phyloP scores from a whole-genome alignment of 2,329 filamentous ascomycete genomes.

The Lasiodiplodia sp. region DNA sequence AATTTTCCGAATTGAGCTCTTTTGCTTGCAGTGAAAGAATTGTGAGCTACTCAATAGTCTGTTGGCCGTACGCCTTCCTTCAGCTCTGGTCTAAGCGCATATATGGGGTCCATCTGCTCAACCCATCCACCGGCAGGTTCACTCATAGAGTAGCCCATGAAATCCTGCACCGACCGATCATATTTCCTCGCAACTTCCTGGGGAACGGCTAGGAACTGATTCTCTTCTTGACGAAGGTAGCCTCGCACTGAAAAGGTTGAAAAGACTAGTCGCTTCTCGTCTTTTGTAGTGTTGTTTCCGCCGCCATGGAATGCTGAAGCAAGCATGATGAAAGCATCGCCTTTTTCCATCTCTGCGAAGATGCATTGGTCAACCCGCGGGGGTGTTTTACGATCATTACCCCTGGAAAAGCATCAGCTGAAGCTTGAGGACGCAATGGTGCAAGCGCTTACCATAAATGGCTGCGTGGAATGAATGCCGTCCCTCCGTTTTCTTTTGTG shows the following conservation, averaged over 20 bases:
- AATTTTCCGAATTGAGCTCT: neutral
- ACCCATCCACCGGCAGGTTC: conserved; percentile 33
- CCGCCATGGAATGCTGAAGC: conserved; percentile 32
- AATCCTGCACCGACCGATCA: conserved; percentile 32
- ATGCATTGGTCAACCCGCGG: conserved; percentile 14
- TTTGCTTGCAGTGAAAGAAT: neutral
- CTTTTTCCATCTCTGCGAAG: conserved; percentile 32
- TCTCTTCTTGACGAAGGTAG: conserved; percentile 43
- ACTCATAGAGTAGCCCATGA: conserved; percentile 36
- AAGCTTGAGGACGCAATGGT: neutral
- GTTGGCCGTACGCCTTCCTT: conserved; percentile 21
- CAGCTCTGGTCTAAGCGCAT: conserved; percentile 30
- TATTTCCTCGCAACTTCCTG: conserved; percentile 37
- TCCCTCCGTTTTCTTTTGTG: conserved; percentile 24
- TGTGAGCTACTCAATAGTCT: neutral
- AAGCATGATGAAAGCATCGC: conserved; percentile 34
- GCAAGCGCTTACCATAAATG: conserved; percentile 23
- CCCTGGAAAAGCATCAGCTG: neutral
- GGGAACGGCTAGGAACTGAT: conserved; percentile 45
- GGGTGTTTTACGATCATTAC: conserved; percentile 5
- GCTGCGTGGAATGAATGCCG: conserved; percentile 16
- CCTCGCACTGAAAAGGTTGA: conserved; percentile 20
- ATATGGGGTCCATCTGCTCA: conserved; percentile 33
- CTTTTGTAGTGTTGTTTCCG: conserved; percentile 25
- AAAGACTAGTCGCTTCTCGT: conserved; percentile 26